Evolutionary conservation across 805 yeast genomes (phyloP), one percentile per base, ranked within the genome.

Genomic region (Wickerhamomyces pijperi): DNA sequence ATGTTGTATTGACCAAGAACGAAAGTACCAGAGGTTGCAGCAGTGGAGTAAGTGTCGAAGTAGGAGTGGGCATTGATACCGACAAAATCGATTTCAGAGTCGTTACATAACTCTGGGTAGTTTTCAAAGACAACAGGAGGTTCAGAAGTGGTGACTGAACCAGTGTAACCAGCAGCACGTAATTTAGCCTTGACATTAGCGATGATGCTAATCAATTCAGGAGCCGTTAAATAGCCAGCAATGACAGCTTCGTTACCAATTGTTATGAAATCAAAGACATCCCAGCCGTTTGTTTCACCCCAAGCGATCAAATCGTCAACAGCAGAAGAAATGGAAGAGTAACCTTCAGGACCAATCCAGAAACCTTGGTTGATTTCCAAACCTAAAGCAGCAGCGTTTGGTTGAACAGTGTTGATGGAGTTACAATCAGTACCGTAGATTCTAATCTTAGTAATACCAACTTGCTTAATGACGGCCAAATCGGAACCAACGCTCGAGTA

Each of bases 41-140:
- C 90, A 43, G 70, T 54, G 39, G 78, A 63, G 46, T 60, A 60
- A 5, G 70, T 51, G 56, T 86, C 82, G 57, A 87, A 88, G 65
- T 84, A 88, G 4, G 96, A 72, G 58, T 88, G 90, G 19, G 94
- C 76, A 59, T 88, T 87, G 49, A 86, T 72, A 45, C 94, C 94
- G 46, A 85, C 86, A 49, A 82, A 72, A 60, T 86, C 96, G 48
- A 87, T 74, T 13, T 63, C 83, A 5, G 85, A 49, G 32, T 43
- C 73, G 1, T 76, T 68, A 64, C 97, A 88, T 50, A 88, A 68
- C 9, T 58, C 60, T 3, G 95, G 84, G 55, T 82, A 46, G 37
- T 64, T 55, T 54, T 71, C 71, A 59, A 70, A 87, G 16, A 77
- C 61, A 13, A 72, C 81, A n/a, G 96, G 92, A 39, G 95, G 94